These are phyloP conservation scores for Saccharomyces jurei DNA, from an alignment of 805 yeast genomes.

Conservation along the genomic window DNA sequence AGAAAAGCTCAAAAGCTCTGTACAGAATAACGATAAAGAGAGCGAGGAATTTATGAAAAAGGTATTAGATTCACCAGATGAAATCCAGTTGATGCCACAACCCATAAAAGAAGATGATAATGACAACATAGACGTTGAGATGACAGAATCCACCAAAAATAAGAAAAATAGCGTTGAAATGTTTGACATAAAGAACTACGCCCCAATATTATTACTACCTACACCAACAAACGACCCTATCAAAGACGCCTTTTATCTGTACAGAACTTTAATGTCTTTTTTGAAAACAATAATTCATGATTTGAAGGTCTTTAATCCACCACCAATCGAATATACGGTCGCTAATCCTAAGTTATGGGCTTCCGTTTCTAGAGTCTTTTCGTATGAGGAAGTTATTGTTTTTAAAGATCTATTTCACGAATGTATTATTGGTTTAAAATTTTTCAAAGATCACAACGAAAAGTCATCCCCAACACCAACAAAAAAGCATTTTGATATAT, in stretches of 20 bases:
- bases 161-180: constrained; percentile 26
- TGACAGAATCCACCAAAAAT: constrained; percentile 8
- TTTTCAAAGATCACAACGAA: constrained; percentile 47
- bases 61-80: constrained; percentile 8
- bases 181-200: constrained; percentile 38
- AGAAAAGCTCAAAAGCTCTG: constrained; percentile 31
- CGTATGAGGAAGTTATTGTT: constrained; percentile 73
- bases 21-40: constrained; percentile 30
- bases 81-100: constrained; percentile 18
- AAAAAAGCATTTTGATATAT: constrained; percentile 45
- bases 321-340: constrained; percentile 49
- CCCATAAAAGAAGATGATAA: constrained; percentile 26
- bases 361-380: constrained; percentile 75
- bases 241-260: constrained; percentile 80
- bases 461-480: constrained; percentile 18
- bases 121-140: constrained; percentile 8
- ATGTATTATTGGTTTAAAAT: constrained; percentile 70
- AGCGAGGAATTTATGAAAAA: constrained; percentile 33
- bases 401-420: constrained; percentile 74
- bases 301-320: constrained; percentile 81
- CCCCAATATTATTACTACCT: constrained; percentile 55
- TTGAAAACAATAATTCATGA: constrained; percentile 85
- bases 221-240: constrained; percentile 50
- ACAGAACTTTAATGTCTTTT: constrained; percentile 83
- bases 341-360: constrained; percentile 61